Conservation (phyloP, 495 filamentous ascomycete species). For the Bacidia rubella region DNA sequence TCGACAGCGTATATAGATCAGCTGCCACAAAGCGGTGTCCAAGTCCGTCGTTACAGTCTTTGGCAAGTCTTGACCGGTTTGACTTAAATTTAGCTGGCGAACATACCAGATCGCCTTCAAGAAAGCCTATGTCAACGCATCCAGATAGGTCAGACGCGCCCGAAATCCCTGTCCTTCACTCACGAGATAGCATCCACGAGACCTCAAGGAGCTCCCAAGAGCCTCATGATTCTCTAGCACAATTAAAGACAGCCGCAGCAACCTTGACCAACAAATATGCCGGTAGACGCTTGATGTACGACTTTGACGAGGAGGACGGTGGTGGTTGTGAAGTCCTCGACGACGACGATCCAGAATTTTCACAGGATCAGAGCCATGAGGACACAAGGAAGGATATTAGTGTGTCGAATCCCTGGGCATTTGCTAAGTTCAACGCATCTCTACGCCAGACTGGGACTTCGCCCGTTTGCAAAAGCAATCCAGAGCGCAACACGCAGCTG, state of each 20-base stretch:
- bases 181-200: too few species aligned
- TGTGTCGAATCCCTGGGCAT: slow-evolving; percentile 44
- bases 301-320: slow-evolving; percentile 1
- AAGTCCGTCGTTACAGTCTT: too few species aligned
- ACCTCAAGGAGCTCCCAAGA: too few species aligned
- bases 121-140: too few species aligned
- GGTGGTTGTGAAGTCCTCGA: background rate
- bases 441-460: slow-evolving; percentile 7
- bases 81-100: too few species aligned
- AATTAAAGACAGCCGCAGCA: too few species aligned
- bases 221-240: too few species aligned
- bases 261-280: too few species aligned
- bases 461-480: background rate
- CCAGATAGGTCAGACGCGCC: too few species aligned
- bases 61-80: too few species aligned
- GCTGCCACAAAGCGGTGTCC: background rate
- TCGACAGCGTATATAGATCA: slow-evolving; percentile 40
- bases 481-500: slow-evolving; percentile 5
- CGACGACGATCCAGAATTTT: background rate
- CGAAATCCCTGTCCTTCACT: too few species aligned
- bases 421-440: slow-evolving; percentile 44
- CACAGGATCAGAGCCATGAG: background rate
- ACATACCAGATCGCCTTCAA: too few species aligned
- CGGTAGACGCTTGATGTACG: slow-evolving; percentile 3
- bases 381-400: slow-evolving; percentile 16